These are phyloP conservation scores for Claviceps lovelessii DNA, from an alignment of 2,329 filamentous ascomycete genomes.

Conservation along the genomic window DNA sequence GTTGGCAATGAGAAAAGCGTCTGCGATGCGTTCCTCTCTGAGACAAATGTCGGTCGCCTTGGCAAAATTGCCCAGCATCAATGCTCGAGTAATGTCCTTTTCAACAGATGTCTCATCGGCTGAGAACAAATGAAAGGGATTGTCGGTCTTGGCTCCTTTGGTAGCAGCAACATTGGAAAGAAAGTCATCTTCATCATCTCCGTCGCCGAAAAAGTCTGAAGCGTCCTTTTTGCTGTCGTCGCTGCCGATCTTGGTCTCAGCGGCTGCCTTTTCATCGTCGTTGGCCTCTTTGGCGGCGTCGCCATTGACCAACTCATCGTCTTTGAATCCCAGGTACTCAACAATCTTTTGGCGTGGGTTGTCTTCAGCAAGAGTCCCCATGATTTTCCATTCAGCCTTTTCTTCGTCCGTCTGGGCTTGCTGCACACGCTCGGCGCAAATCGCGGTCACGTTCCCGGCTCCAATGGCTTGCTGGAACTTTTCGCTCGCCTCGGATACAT, in stretches of 20 bases:
- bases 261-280: slow-evolving; percentile 13
- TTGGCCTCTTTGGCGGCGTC: slow-evolving; percentile 18
- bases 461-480: slow-evolving; percentile 74
- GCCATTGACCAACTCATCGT: slow-evolving; percentile 40
- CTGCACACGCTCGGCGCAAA: slow-evolving; percentile 68
- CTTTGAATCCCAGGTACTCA: slow-evolving; percentile 77
- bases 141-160: slow-evolving; percentile 84
- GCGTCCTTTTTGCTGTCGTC: slow-evolving; percentile 41
- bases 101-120: slow-evolving; percentile 76
- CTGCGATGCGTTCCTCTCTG: slow-evolving; percentile 77
- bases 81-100: slow-evolving; percentile 69
- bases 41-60: slow-evolving; percentile 81
- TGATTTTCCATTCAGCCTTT: slow-evolving; percentile 90
- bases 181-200: slow-evolving; percentile 63
- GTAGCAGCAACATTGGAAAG: slow-evolving; percentile 70
- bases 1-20: slow-evolving; percentile 96
- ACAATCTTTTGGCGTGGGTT: slow-evolving; percentile 78
- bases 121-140: slow-evolving; percentile 80
- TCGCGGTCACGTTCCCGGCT: slow-evolving; percentile 58
- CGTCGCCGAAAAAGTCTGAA: slow-evolving; percentile 65
- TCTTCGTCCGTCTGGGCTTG: slow-evolving; percentile 74
- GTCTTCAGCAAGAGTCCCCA: slow-evolving; percentile 72
- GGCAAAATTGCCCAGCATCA: slow-evolving; percentile 84
- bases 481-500: slow-evolving; percentile 69
- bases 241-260: slow-evolving; percentile 19